Evolutionary conservation across 2,329 filamentous ascomycete species (phyloP).

Genomic region (Ascochyta pisi): DNA sequence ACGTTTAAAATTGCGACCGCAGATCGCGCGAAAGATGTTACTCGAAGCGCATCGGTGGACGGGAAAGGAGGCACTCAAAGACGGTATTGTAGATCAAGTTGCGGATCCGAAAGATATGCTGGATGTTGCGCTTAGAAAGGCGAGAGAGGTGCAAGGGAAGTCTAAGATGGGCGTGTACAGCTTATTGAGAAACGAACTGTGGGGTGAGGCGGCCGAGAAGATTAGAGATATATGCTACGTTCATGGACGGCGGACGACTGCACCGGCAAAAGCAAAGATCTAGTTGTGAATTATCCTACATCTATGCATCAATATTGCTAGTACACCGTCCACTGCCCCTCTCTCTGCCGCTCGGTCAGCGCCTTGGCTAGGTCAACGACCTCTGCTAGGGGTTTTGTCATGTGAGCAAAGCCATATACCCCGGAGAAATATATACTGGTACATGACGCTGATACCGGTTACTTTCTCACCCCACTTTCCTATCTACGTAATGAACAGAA

Average conservation of each 20-base stretch:
- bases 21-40: conserved; percentile 63
- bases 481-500: no score
- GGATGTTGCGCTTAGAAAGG: conserved; percentile 55
- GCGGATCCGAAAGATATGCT: conserved; percentile 57
- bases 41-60: conserved; percentile 64
- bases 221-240: conserved; percentile 63
- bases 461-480: no score
- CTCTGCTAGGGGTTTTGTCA: no score
- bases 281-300: conserved; percentile 19
- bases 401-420: no score
- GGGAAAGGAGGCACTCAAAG: conserved; percentile 57
- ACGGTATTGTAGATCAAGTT: conserved; percentile 62
- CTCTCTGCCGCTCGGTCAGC: no score
- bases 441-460: no score
- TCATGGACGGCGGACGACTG: conserved; percentile 54
- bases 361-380: no score
- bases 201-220: conserved; percentile 60
- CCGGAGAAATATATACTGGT: no score
- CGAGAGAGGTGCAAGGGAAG: conserved; percentile 52
- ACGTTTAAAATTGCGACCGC: conserved; percentile 59
- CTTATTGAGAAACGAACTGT: conserved; percentile 60
- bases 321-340: no score
- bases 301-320: no score
- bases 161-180: conserved; percentile 60
- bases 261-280: conserved; percentile 58